These are phyloP conservation scores for Phyllosticta capitalensis DNA, from an alignment of 2,329 filamentous ascomycete species.

Conservation along the genomic window DNA sequence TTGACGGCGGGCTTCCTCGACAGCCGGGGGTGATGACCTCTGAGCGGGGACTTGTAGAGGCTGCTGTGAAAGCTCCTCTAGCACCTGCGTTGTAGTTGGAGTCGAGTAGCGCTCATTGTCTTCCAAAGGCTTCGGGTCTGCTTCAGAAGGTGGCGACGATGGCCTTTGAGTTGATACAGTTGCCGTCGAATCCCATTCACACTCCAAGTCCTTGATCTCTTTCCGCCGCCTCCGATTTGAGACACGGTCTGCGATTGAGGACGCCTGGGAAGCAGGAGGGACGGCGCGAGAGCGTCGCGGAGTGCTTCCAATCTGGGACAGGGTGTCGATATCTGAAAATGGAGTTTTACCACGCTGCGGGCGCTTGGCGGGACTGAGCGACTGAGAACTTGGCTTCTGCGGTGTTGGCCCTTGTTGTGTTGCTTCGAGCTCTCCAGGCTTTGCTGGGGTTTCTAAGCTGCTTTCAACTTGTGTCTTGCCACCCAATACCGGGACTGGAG, in stretches of 20 bases:
- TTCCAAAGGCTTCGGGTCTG: not conserved
- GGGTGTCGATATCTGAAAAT: not conserved
- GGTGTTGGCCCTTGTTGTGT: not conserved
- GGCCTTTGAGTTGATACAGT: not conserved
- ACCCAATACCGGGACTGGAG: not conserved
- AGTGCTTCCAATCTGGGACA: not conserved
- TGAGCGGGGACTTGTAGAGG: not conserved
- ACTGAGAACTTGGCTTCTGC: not conserved
- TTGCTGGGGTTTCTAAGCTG: not conserved
- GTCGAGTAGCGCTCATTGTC: not conserved
- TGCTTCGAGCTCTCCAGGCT: not conserved
- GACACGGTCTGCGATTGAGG: not conserved
- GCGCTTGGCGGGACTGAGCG: not conserved
- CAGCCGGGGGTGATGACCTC: not conserved
- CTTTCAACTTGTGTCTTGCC: not conserved
- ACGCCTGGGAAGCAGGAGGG: not conserved
- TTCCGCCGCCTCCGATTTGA: not conserved
- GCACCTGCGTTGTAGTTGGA: not conserved
- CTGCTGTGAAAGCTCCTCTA: not conserved
- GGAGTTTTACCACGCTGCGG: not conserved
- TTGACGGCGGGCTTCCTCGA: not conserved
- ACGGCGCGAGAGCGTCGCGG: not conserved
- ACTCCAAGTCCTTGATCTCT: conserved; percentile 7
- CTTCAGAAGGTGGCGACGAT: conserved; percentile 1
- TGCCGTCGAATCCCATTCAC: conserved; percentile 1